A percentile compares a stretch with the other conserved stretches of the same genome.
Evolutionary conservation across 164 flowering plant genomes (phyloP).

Genomic region (Euptelea pleiosperma): DNA sequence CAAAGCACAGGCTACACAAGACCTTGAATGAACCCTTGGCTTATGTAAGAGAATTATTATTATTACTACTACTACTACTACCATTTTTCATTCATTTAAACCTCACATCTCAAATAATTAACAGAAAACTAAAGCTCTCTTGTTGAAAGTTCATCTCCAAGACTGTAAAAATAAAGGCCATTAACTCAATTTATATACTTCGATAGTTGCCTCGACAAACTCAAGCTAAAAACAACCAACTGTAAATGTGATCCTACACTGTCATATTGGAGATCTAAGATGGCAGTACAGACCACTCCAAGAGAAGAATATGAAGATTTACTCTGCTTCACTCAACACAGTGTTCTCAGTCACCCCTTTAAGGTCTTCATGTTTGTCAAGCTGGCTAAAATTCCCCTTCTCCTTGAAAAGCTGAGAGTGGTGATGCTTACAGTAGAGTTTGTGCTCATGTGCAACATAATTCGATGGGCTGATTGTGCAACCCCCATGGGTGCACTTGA

Average conservation of each 20-base stretch:
- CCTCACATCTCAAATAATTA: slow-evolving; percentile 20
- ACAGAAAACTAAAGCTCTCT: slow-evolving; percentile 14
- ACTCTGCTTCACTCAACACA: slow-evolving; percentile 12
- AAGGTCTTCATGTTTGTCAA: slow-evolving; percentile 46
- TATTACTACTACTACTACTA: slow-evolving; percentile 7
- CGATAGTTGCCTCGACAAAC: slow-evolving; percentile 12
- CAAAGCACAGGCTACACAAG: neutral
- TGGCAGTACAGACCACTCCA: slow-evolving; percentile 6
- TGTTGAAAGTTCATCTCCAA: too few relatives aligned
- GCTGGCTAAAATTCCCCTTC: slow-evolving; percentile 84
- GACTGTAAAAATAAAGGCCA: neutral
- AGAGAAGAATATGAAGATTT: neutral
- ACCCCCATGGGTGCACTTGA: slow-evolving; percentile 80
- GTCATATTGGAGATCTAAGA: neutral
- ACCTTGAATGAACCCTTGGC: slow-evolving; percentile 3
- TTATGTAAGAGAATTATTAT: slow-evolving; percentile 19
- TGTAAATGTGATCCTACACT: slow-evolving; percentile 1
- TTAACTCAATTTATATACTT: slow-evolving; percentile 20
- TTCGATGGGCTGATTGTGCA: slow-evolving; percentile 87
- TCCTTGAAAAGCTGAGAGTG: slow-evolving; percentile 76
- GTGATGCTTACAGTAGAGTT: slow-evolving; percentile 79
- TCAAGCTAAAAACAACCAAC: slow-evolving; percentile 11
- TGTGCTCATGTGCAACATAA: slow-evolving; percentile 73
- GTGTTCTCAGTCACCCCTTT: slow-evolving; percentile 41
- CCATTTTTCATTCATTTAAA: slow-evolving; percentile 14